Base-by-base conservation (phyloP, 2,329 filamentous ascomycete genomes). In the Phoma herbarum region DNA sequence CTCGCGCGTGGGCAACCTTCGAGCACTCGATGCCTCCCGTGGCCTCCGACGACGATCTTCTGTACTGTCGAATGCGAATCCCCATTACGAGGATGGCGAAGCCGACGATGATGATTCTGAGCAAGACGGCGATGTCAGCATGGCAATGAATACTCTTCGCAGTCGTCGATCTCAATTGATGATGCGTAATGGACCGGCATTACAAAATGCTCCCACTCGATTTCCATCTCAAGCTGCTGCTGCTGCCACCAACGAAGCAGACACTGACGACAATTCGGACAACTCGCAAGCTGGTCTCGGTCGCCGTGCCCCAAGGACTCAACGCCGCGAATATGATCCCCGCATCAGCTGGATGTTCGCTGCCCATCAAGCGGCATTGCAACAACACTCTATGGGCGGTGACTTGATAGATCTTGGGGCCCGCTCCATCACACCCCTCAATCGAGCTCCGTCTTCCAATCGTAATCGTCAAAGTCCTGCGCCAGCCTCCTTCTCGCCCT, bases 21-120 rank as follows among this genome's bases (percentile, higher is more conserved):
- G 73, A 61, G 60, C 72, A 52, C 64, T 70, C 53, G 72, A 77
- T 58, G 69, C 73, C 51, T 74, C 74, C 20, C 75, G 76, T 64
- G 75, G 75, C 59, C 68, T 79, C 33, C 75, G 77, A 47, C 70
- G 74, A 63, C 68, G 76, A 69, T 69, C 75, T 37, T 78, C 77
- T 31, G 66, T 75, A 18, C 62, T 78, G 9, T 73, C 76, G 11
- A 64, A 68, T 28, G 68, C 75, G 22, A 69, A 70, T n/a, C 69
- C 66, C 25, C 68, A 73, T 47, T 78, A 78, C 60, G 77, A 79
- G 64, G 77, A 79, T 59, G 75, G 75, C 16, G 77, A 79, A 64
- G 77, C 77, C 28, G 77, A 79, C 52, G 77, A 79, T 56, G 77
- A 79, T 57, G 76, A 78, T 58, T 79, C 77, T 11, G 77, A 78